A percentile compares a stretch with the other conserved stretches of the same genome.
Evolutionary conservation across 331 rosid genomes (phyloP).

Genomic region (Stylosanthes scabra): DNA sequence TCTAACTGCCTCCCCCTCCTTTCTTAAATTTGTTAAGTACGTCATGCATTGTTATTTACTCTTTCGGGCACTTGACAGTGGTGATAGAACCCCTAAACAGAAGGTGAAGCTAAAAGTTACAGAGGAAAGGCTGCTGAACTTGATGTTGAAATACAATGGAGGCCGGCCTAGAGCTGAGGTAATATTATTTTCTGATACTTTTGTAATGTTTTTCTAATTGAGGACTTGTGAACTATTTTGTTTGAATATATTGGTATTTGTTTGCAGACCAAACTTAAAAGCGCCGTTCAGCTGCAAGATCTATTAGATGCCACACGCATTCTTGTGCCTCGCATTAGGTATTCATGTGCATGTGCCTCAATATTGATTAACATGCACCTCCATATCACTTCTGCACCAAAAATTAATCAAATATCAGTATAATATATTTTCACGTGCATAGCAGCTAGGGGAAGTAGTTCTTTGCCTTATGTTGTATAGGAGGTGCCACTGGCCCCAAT

Average conservation of each 20-base stretch:
- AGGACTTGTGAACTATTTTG: conserved; percentile 19
- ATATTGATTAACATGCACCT: conserved; percentile 25
- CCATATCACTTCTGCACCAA: conserved; percentile 4
- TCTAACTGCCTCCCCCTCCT: conserved; percentile 29
- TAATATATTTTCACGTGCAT: neutral
- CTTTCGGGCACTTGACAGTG: conserved; percentile 56
- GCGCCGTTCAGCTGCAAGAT: conserved; percentile 97
- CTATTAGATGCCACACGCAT: conserved; percentile 95
- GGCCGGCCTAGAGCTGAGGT: conserved; percentile 96
- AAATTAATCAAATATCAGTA: conserved; percentile 11
- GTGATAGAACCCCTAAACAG: conserved; percentile 99
- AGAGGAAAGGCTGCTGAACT: conserved; percentile 88
- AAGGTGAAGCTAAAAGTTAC: conserved; percentile 98
- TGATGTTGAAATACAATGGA: conserved; percentile 96
- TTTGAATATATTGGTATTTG: conserved; percentile 34
- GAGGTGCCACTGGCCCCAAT: neutral
- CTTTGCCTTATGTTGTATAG: neutral
- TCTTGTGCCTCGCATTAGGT: conserved; percentile 96
- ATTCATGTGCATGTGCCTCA: conserved; percentile 37
- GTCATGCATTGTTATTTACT: conserved; percentile 38
- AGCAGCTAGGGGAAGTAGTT: conserved; percentile 10
- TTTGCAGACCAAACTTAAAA: conserved; percentile 90
- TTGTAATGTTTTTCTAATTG: conserved; percentile 3
- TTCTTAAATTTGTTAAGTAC: conserved; percentile 24
- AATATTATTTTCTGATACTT: conserved; percentile 32